These are phyloP conservation scores for Leccinum rimulosum DNA, from an alignment of 768 basidiomycete species.

Conservation along the genomic window DNA sequence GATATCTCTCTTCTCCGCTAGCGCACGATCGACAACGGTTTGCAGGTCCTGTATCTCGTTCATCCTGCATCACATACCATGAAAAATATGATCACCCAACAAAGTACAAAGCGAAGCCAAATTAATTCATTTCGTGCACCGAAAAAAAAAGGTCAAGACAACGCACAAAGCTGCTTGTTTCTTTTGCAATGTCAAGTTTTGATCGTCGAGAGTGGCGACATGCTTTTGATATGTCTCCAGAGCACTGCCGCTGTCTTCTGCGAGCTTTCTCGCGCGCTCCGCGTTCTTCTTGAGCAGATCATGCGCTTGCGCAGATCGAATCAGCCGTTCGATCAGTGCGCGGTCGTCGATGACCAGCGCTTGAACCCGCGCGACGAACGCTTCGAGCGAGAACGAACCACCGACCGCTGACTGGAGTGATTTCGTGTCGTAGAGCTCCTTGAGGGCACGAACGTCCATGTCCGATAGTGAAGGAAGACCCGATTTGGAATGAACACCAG, in stretches of 20 bases:
- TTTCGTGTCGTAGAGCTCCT: constrained; percentile 63
- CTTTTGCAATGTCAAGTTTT: constrained; percentile 51
- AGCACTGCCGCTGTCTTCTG: constrained; percentile 74
- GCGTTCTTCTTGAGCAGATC: constrained; percentile 91
- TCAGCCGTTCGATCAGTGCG: constrained; percentile 76
- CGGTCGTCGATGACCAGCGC: constrained; percentile 82
- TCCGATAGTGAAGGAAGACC: constrained; percentile 64
- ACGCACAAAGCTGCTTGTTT: constrained; percentile 57
- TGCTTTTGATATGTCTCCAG: constrained; percentile 92
- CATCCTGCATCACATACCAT: constrained; percentile 41
- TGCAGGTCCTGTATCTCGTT: constrained; percentile 65
- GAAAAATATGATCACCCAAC: background rate
- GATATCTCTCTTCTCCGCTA: constrained; percentile 63
- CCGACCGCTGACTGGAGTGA: constrained; percentile 31
- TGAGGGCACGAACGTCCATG: constrained; percentile 84
- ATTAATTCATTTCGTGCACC: background rate
- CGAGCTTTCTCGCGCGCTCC: constrained; percentile 86
- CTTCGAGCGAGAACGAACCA: constrained; percentile 62
- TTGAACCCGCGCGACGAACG: constrained; percentile 74
- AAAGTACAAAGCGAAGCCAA: background rate
- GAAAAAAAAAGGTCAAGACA: constrained; percentile 20
- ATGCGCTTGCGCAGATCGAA: constrained; percentile 85
- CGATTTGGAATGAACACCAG: constrained; percentile 28
- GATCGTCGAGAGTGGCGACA: constrained; percentile 74
- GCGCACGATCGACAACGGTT: constrained; percentile 55